Conservation (phyloP, 2,329 filamentous ascomycete species). For the Alternaria triticina region DNA sequence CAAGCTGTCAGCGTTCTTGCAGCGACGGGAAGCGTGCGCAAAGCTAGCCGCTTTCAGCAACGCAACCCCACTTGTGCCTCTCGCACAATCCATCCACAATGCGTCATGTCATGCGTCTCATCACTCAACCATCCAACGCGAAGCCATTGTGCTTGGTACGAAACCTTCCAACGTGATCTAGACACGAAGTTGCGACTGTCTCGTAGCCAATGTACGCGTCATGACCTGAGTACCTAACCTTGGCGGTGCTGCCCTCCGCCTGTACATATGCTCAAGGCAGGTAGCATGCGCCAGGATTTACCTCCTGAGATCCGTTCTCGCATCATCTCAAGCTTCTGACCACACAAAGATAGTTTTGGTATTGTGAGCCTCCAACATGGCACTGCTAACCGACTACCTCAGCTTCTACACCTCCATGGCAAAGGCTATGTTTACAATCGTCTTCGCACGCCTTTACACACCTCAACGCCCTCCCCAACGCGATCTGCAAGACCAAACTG, state of each 20-base stretch:
- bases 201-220: background rate
- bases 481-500: conserved; percentile 51
- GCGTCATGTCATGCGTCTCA: background rate
- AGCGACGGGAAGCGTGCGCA: background rate
- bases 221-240: background rate
- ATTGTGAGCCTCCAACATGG: background rate
- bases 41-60: background rate
- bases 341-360: too few relatives aligned
- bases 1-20: background rate
- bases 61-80: background rate
- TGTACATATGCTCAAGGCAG: background rate
- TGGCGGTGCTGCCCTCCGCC: background rate
- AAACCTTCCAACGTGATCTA: background rate
- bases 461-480: conserved; percentile 11
- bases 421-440: conserved; percentile 5
- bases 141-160: background rate
- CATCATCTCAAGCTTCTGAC: background rate
- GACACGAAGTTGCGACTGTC: background rate
- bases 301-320: background rate
- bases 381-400: background rate
- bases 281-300: background rate
- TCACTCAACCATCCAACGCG: background rate
- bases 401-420: conserved; percentile 15
- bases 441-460: conserved; percentile 18
- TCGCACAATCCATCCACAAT: background rate